phyloP scores from a whole-genome alignment of 2,329 filamentous ascomycete species.

The Parafenestella ontariensis region DNA sequence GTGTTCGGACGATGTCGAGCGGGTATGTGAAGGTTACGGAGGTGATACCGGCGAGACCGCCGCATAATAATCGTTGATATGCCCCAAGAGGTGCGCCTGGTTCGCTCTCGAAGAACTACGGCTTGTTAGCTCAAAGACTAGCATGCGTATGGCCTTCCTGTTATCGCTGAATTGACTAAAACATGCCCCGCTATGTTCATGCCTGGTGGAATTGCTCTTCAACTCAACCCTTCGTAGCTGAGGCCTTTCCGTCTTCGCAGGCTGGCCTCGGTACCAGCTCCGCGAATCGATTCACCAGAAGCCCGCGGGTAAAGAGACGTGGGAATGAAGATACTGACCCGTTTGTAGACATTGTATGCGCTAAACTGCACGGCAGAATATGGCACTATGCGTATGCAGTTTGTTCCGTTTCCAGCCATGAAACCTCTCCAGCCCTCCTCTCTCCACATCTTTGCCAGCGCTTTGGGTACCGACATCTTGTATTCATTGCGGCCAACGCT shows the following conservation, averaged over 20 bases:
- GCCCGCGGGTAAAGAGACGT: not conserved
- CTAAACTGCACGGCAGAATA: slow-evolving; percentile 99
- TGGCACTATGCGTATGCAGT: slow-evolving; percentile 96
- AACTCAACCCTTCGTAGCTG: too few species aligned
- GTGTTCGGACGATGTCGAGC: slow-evolving; percentile 94
- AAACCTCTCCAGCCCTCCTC: slow-evolving; percentile 98
- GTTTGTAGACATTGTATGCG: slow-evolving; percentile 97
- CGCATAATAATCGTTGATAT: slow-evolving; percentile 81
- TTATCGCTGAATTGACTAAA: not conserved
- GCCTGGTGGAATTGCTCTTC: too few species aligned
- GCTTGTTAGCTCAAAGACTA: slow-evolving; percentile 16
- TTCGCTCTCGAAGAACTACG: slow-evolving; percentile 75
- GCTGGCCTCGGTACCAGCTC: not conserved
- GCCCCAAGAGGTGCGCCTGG: slow-evolving; percentile 78
- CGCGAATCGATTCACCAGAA: not conserved
- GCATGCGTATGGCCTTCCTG: not conserved
- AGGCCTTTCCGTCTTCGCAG: too few species aligned
- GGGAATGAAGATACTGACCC: slow-evolving; percentile 63
- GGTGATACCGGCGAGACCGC: slow-evolving; percentile 90
- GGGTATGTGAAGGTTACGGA: slow-evolving; percentile 96
- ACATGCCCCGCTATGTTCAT: not conserved
- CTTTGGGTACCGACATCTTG: slow-evolving; percentile 88
- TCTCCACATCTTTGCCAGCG: slow-evolving; percentile 91
- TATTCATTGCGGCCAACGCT: slow-evolving; percentile 90
- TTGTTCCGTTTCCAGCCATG: slow-evolving; percentile 97